Percentiles rank a stretch among this genome's conserved stretches.
These are phyloP conservation scores for Berberis thunbergii DNA, from an alignment of 164 flowering plant species.

Conservation along the genomic window DNA sequence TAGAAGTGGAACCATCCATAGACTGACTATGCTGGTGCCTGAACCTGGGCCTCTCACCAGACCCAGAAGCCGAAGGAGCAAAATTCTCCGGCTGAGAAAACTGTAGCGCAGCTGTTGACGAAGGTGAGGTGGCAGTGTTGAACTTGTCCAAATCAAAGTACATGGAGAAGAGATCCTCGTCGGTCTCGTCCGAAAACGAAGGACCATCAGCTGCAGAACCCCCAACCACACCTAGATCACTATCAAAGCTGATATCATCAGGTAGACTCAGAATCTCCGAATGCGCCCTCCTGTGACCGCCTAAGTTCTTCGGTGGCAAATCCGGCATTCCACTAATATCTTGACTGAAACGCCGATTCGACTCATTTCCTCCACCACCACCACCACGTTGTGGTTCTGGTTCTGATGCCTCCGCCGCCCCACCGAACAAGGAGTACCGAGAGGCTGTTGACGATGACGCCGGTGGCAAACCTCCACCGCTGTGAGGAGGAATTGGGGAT, in stretches of 20 bases:
- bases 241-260: constrained; percentile 87
- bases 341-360: constrained; percentile 49
- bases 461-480: too few species aligned
- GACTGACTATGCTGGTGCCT: constrained; percentile 98
- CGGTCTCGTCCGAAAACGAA: constrained; percentile 83
- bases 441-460: too few species aligned
- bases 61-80: constrained; percentile 5
- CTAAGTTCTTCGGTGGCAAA: constrained; percentile 54
- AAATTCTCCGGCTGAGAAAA: not conserved
- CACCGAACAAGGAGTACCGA: too few species aligned
- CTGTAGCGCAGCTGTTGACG: not conserved
- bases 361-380: not conserved
- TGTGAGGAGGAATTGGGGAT: too few species aligned
- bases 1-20: constrained; percentile 87
- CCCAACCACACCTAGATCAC: constrained; percentile 91
- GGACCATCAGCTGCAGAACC: constrained; percentile 71
- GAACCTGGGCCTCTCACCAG: constrained; percentile 63
- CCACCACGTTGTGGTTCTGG: not conserved
- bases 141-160: constrained; percentile 93
- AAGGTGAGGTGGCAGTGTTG: constrained; percentile 8
- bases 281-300: constrained; percentile 90
- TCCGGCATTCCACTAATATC: constrained; percentile 91
- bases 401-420: too few species aligned
- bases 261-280: constrained; percentile 94
- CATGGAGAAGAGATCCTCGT: constrained; percentile 85